Evolutionary conservation across 2,329 filamentous ascomycete genomes (phyloP).

Genomic region (Epichloe sp.): DNA sequence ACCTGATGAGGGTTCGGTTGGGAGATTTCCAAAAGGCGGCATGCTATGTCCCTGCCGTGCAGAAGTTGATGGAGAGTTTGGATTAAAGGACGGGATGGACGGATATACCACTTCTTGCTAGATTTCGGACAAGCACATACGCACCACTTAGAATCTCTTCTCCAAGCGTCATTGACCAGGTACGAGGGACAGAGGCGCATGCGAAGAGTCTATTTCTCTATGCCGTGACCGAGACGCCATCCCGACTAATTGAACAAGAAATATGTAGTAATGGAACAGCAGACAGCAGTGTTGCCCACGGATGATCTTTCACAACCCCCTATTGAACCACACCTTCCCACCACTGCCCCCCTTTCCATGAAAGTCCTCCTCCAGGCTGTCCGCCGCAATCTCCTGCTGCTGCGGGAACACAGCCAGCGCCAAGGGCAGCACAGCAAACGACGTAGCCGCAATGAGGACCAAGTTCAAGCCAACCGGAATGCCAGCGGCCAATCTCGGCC

Average conservation of each 20-base stretch:
- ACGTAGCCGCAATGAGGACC: constrained; percentile 73
- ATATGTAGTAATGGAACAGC: background rate
- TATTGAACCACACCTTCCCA: constrained; percentile 89
- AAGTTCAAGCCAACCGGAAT: constrained; percentile 70
- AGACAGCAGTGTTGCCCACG: background rate
- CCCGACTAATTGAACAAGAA: background rate
- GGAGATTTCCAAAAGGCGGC: constrained; percentile 57
- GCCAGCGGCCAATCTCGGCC: constrained; percentile 47
- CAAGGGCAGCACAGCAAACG: constrained; percentile 76
- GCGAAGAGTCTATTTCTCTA: background rate
- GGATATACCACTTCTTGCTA: background rate
- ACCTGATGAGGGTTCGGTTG: constrained; percentile 63
- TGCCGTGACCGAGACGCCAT: background rate
- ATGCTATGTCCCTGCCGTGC: constrained; percentile 45
- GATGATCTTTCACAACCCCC: constrained; percentile 52
- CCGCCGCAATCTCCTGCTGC: constrained; percentile 66
- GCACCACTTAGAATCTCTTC: no score
- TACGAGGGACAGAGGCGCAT: no score
- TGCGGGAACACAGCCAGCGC: constrained; percentile 89
- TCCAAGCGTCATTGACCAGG: no score
- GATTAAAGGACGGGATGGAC: background rate
- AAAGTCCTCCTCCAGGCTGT: constrained; percentile 74
- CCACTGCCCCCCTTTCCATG: constrained; percentile 63
- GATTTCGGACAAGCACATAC: background rate
- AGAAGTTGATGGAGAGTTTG: constrained; percentile 34